These are phyloP conservation scores for Phytopythium boreale DNA, from an alignment of 352 stramenopile species.

Conservation along the genomic window DNA sequence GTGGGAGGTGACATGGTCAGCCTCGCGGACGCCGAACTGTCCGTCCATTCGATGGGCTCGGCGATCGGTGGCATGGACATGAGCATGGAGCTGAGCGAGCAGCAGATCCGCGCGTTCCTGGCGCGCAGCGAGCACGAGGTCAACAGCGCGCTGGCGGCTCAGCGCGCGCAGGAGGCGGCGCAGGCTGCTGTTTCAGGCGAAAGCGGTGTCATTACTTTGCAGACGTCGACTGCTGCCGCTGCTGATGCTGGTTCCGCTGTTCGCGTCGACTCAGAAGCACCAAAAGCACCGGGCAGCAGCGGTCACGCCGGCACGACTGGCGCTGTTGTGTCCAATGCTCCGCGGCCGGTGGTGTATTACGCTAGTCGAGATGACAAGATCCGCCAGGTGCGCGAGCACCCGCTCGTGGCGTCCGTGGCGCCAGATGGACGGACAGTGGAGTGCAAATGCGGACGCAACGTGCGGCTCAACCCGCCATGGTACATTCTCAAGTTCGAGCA, in stretches of 20 bases:
- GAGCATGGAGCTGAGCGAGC: slow-evolving; percentile 50
- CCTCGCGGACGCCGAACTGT: slow-evolving; percentile 54
- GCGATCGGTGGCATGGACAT: slow-evolving; percentile 40
- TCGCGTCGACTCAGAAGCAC: background rate
- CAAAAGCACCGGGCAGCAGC: background rate
- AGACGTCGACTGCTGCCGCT: background rate
- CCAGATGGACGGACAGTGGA: slow-evolving; percentile 48
- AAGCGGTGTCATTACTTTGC: background rate
- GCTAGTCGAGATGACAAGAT: slow-evolving; percentile 65
- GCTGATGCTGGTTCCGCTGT: background rate
- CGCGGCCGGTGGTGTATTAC: slow-evolving; percentile 33
- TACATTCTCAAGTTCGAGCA: slow-evolving; percentile 88
- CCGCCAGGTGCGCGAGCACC: slow-evolving; percentile 48
- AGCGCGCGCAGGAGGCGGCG: background rate
- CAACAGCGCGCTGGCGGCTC: slow-evolving; percentile 5
- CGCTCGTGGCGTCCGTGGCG: slow-evolving; percentile 41
- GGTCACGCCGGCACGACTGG: background rate
- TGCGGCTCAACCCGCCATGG: slow-evolving; percentile 77
- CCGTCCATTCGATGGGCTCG: slow-evolving; percentile 45
- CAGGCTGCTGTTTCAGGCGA: background rate
- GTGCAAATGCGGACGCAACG: slow-evolving; percentile 69
- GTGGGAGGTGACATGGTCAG: slow-evolving; percentile 47
- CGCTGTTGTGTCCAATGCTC: slow-evolving; percentile 11
- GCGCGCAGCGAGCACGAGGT: slow-evolving; percentile 23
- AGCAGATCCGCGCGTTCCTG: slow-evolving; percentile 57